Conservation (phyloP, 345 rosid genomes). For the Physaria fendleri region DNA sequence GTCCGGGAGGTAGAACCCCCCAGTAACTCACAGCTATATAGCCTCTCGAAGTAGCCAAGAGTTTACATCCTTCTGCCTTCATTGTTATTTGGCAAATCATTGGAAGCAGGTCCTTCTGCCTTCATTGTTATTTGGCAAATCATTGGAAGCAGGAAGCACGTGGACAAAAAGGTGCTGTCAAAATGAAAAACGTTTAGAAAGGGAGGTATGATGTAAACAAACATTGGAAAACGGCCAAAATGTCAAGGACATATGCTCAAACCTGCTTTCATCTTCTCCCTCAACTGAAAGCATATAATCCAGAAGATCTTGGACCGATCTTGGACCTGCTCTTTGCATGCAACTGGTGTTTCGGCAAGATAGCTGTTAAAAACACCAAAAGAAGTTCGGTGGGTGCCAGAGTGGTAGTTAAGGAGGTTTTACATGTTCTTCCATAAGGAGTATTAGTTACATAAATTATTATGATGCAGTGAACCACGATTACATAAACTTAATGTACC, state of each 20-base stretch:
- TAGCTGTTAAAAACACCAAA: conserved; percentile 40
- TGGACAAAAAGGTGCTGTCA: conserved; percentile 62
- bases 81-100: no score
- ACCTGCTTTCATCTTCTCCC: conserved; percentile 91
- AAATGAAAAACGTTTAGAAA: conserved; percentile 14
- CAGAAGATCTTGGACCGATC: conserved; percentile 61
- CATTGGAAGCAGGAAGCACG: conserved; percentile 80
- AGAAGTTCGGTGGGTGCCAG: background rate
- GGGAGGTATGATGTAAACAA: conserved; percentile 16
- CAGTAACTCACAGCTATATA: conserved; percentile 54
- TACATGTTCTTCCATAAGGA: background rate
- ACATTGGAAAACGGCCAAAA: background rate
- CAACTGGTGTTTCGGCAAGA: conserved; percentile 84
- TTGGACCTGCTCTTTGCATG: conserved; percentile 69
- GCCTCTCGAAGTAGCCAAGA: conserved; percentile 52
- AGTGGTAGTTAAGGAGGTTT: background rate
- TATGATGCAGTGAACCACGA: background rate
- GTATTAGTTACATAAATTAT: background rate
- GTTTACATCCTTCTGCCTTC: conserved; percentile 59
- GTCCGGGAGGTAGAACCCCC: conserved; percentile 1
- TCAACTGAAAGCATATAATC: conserved; percentile 71
- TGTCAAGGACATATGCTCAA: background rate
- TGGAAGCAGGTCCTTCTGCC: no score
- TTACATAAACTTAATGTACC: background rate
- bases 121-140: conserved; percentile 80